phyloP scores from a whole-genome alignment of 2,329 filamentous ascomycete species.

The Alternaria alternata region DNA sequence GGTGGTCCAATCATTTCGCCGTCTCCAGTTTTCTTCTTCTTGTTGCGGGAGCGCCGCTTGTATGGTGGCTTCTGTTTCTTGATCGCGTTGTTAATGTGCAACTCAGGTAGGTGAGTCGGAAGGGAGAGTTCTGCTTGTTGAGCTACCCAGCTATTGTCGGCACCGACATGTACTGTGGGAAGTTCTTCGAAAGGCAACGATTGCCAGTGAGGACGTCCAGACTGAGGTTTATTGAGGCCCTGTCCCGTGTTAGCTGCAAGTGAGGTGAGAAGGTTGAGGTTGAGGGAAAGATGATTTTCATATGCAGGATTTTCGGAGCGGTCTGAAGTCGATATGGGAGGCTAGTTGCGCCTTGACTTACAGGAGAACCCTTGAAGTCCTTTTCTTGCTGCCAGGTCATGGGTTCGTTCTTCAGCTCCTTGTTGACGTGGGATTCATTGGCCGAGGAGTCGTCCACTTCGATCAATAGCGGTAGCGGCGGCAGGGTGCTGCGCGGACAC shows the following conservation, averaged over 20 bases:
- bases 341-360: constrained; percentile 21
- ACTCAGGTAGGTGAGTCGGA: background rate
- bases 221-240: constrained; percentile 10
- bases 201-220: constrained; percentile 10
- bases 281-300: background rate
- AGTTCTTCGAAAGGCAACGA: background rate
- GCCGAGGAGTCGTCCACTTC: background rate
- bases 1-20: constrained; percentile 13
- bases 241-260: constrained; percentile 16
- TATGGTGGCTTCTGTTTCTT: background rate
- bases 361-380: constrained; percentile 12
- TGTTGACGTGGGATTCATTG: background rate
- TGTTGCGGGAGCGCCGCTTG: background rate
- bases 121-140: constrained; percentile 12
- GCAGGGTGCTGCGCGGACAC: constrained; percentile 8
- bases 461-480: background rate
- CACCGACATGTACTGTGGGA: background rate
- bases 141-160: background rate
- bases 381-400: constrained; percentile 34
- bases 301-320: background rate
- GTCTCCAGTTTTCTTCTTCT: constrained; percentile 4
- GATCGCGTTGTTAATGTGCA: background rate
- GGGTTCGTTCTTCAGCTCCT: background rate
- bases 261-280: background rate
- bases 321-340: constrained; percentile 2